Conservation (phyloP, 371 early-diverging fungal species). For the Mortierella sp. region DNA sequence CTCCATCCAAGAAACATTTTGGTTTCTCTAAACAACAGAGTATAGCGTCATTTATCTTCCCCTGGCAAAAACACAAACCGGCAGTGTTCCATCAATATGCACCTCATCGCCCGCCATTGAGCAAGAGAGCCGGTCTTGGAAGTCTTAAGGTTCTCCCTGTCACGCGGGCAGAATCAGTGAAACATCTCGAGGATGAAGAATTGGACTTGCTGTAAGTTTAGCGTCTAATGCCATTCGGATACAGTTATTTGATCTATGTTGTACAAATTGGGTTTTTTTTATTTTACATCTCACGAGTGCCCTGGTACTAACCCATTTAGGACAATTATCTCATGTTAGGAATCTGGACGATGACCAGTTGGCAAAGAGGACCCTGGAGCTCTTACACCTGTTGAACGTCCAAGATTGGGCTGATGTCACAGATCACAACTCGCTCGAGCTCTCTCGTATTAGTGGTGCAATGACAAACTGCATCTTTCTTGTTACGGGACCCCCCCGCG, state of each 20-base stretch:
- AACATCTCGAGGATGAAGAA: constrained; percentile 34
- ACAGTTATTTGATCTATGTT: constrained; percentile 1
- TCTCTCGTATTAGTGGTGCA: constrained; percentile 84
- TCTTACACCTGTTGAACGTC: constrained; percentile 45
- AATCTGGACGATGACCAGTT: constrained; percentile 32
- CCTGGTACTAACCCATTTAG: background rate
- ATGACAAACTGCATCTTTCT: constrained; percentile 89
- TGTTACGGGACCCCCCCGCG: constrained; percentile 63
- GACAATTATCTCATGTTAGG: constrained; percentile 9
- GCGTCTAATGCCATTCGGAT: too few species aligned
- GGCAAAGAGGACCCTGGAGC: constrained; percentile 34
- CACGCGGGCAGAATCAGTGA: constrained; percentile 32
- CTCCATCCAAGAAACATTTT: constrained; percentile 46
- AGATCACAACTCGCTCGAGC: constrained; percentile 48
- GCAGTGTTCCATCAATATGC: constrained; percentile 54
- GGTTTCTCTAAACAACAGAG: constrained; percentile 46
- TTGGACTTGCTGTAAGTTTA: constrained; percentile 48
- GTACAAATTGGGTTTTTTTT: background rate
- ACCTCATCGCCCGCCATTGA: constrained; percentile 48
- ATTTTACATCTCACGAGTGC: too few species aligned
- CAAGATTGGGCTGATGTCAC: constrained; percentile 59
- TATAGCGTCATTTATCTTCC: constrained; percentile 45
- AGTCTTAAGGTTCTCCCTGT: constrained; percentile 47
- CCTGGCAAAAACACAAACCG: constrained; percentile 55
- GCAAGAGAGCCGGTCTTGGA: constrained; percentile 40